Evolutionary conservation across 129 eudicot species (phyloP), one percentile per base, ranked within the genome.

Genomic region (Centaurea solstitialis): DNA sequence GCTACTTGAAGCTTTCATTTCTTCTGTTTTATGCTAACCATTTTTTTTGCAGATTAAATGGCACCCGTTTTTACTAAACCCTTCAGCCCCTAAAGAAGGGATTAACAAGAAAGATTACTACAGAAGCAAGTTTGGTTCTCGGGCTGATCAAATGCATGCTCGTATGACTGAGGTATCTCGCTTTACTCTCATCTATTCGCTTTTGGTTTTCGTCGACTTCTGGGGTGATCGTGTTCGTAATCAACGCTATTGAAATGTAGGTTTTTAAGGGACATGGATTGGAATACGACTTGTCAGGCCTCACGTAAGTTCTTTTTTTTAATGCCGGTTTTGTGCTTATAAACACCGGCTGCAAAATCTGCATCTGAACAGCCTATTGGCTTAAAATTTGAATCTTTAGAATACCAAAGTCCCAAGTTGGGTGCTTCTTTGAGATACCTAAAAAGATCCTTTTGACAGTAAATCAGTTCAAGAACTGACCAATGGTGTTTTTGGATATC

Each of bases 1-100:
- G 12, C 15, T 30, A 59, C 47, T 61, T 70, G 26, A 10, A 67
- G 28, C 8, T 72, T 72, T 57, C 3, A 17, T 3, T 15, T 71
- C 7, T 67, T 76, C 61, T 72, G 82, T 33, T 76, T 50, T n/a
- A 30, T 68, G 7, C 30, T 41, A 37, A 17, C 6, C 37, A 23
- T 26, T 5, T 15, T 64, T 39, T 62, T 76, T 86, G 78, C 94
- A 95, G 99, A 74, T 95, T 23, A 88, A 76, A 39, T 93, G 95
- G 94, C 99, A 93, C 84, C 99, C 99, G 1, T 95, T 57, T 82
- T 80, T 95, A 65, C 92, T 95, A 75, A 61, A 91, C 77, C 99
- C 99, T 39, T 87, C 94, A 74, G 97, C 97, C 30, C 93, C 98
- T 9, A 88, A 86, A 76, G 93, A 93, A 82, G 99, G 99, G 10